Percentiles rank a stretch among this genome's conserved stretches.
Evolutionary conservation across 225 moss, liverwort and hornwort species (phyloP).

Genomic region (Physcomitrellopsis africana): DNA sequence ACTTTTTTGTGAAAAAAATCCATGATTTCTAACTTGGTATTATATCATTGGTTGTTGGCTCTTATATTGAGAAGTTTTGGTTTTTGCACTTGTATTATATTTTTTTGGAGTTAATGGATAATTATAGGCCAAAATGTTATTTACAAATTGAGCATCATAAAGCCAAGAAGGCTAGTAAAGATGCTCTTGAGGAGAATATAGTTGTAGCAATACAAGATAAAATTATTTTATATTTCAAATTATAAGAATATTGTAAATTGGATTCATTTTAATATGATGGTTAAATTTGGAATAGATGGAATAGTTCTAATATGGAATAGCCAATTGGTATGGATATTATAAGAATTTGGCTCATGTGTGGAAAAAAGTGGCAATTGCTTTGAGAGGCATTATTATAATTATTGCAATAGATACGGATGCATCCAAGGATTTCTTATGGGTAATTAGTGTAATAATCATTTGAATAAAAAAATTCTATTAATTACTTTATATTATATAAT

Average conservation of each 20-base stretch:
- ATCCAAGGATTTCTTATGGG: conserved; percentile 84
- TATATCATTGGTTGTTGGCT: too few species aligned
- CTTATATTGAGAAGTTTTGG: too few species aligned
- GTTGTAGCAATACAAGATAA: too few species aligned
- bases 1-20: too few species aligned
- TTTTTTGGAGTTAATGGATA: too few species aligned
- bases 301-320: conserved; percentile 89
- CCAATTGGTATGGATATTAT: conserved; percentile 97
- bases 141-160: too few species aligned
- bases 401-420: conserved; percentile 94
- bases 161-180: neutral
- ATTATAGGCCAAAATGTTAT: too few species aligned
- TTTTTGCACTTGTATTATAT: too few species aligned
- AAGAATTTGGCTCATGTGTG: conserved; percentile 85
- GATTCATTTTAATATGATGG: neutral
- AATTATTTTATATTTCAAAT: neutral
- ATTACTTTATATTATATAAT: neutral
- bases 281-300: conserved; percentile 67
- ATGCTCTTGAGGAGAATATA: neutral
- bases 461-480: neutral
- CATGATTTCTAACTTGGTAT: too few species aligned
- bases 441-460: conserved; percentile 26
- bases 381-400: conserved; percentile 84
- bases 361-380: conserved; percentile 86
- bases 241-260: neutral